These are phyloP conservation scores for Rosellinia necatrix DNA, from an alignment of 2,329 filamentous ascomycete genomes.

Conservation along the genomic window DNA sequence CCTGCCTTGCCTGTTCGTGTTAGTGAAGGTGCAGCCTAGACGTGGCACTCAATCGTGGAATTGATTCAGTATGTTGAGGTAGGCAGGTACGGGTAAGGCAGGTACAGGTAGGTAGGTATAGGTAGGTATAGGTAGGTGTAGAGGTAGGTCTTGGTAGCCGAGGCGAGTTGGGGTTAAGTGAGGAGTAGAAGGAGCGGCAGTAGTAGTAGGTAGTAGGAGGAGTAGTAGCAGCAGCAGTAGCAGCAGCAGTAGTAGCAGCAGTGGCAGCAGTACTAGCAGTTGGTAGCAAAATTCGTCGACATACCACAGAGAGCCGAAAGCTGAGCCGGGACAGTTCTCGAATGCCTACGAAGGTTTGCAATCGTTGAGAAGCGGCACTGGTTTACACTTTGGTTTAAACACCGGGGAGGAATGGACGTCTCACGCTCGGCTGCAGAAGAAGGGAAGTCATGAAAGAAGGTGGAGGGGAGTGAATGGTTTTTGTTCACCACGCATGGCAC, in stretches of 20 bases:
- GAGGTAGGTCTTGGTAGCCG: no score
- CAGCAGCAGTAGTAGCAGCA: neutral
- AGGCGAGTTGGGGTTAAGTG: no score
- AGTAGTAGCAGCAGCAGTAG: neutral
- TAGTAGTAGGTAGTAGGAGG: no score
- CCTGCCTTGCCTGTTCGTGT: constrained; percentile 12
- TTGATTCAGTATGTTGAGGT: no score
- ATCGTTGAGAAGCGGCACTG: constrained; percentile 35
- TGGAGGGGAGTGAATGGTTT: constrained; percentile 38
- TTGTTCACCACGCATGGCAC: constrained; percentile 32
- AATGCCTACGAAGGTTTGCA: constrained; percentile 30
- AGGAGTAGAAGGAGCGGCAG: no score
- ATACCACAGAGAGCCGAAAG: constrained; percentile 20
- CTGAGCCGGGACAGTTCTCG: constrained; percentile 26
- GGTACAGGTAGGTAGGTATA: constrained; percentile 6
- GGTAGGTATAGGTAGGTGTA: no score
- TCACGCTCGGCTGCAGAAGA: constrained; percentile 32
- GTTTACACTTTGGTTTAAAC: constrained; percentile 24
- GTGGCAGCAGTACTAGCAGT: neutral
- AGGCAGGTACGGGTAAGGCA: neutral
- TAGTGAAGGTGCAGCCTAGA: constrained; percentile 11
- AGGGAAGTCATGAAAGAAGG: constrained; percentile 27
- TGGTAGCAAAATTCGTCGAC: constrained; percentile 6
- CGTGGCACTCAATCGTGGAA: no score
- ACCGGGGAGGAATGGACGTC: constrained; percentile 28